A percentile compares a stretch with the other conserved stretches of the same genome.
Conservation (phyloP, 192 early-diverging fungal species). For the Coemansia sp. region DNA sequence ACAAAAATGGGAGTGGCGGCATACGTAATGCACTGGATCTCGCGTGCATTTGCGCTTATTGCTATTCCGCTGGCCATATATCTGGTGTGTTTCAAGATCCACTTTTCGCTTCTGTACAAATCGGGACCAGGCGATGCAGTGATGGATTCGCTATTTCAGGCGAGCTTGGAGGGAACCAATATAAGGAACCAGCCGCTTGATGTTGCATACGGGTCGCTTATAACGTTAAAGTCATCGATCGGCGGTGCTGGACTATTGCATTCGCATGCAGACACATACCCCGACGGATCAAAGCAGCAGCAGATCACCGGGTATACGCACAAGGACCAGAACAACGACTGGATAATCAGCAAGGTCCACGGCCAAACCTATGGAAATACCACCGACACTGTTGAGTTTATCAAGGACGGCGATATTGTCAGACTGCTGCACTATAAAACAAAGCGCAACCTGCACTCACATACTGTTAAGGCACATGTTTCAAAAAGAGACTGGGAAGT, state of each 20-base stretch:
- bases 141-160: constrained; percentile 98
- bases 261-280: constrained; percentile 87
- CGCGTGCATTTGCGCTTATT: constrained; percentile 78
- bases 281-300: constrained; percentile 88
- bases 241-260: constrained; percentile 90
- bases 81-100: constrained; percentile 76
- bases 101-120: constrained; percentile 83
- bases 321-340: constrained; percentile 93
- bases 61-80: constrained; percentile 82
- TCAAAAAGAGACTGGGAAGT: constrained; percentile 83
- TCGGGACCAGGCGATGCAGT: constrained; percentile 85
- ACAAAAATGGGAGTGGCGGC: constrained; percentile 58
- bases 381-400: constrained; percentile 58
- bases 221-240: constrained; percentile 80
- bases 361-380: constrained; percentile 26
- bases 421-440: constrained; percentile 78
- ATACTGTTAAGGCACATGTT: constrained; percentile 73
- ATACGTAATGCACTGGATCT: constrained; percentile 84
- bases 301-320: constrained; percentile 94
- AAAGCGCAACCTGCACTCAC: constrained; percentile 81
- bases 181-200: constrained; percentile 83
- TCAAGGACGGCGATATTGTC: constrained; percentile 78
- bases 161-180: constrained; percentile 77
- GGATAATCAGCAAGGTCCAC: constrained; percentile 72
- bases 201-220: constrained; percentile 85